phyloP scores from a whole-genome alignment of 2,329 filamentous ascomycete genomes.

The Penicillium occitanis region DNA sequence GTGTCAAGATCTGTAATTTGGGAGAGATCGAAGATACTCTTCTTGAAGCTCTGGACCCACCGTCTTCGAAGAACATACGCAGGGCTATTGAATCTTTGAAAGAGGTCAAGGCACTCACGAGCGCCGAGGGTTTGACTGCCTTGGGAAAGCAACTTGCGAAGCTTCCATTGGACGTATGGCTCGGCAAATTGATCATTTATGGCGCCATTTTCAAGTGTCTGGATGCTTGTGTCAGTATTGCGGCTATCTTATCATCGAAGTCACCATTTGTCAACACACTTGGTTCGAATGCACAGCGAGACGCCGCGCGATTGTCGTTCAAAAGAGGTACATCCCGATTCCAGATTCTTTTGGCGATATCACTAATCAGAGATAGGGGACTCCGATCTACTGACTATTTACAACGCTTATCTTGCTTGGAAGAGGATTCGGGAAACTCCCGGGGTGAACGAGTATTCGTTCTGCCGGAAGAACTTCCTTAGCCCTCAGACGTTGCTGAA shows the following conservation, averaged over 20 bases:
- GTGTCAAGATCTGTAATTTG: constrained; percentile 96
- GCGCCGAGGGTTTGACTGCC: constrained; percentile 77
- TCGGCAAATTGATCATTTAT: constrained; percentile 88
- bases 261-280: constrained; percentile 89
- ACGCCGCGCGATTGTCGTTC: constrained; percentile 75
- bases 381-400: constrained; percentile 87
- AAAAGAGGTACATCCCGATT: constrained; percentile 56
- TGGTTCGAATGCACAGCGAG: constrained; percentile 77
- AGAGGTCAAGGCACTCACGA: constrained; percentile 85
- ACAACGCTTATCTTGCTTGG: constrained; percentile 92
- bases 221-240: constrained; percentile 86
- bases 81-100: constrained; percentile 89
- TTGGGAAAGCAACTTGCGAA: constrained; percentile 84
- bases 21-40: constrained; percentile 90
- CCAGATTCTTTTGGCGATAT: neutral
- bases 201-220: constrained; percentile 86
- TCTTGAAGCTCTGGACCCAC: constrained; percentile 82
- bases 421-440: constrained; percentile 73
- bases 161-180: constrained; percentile 86
- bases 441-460: constrained; percentile 74
- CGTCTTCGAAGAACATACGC: constrained; percentile 86
- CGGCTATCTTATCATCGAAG: constrained; percentile 90
- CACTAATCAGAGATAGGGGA: constrained; percentile 55
- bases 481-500: constrained; percentile 83
- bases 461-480: constrained; percentile 92